phyloP scores from a whole-genome alignment of 345 rosid species.

The Eucalyptus pauciflora region DNA sequence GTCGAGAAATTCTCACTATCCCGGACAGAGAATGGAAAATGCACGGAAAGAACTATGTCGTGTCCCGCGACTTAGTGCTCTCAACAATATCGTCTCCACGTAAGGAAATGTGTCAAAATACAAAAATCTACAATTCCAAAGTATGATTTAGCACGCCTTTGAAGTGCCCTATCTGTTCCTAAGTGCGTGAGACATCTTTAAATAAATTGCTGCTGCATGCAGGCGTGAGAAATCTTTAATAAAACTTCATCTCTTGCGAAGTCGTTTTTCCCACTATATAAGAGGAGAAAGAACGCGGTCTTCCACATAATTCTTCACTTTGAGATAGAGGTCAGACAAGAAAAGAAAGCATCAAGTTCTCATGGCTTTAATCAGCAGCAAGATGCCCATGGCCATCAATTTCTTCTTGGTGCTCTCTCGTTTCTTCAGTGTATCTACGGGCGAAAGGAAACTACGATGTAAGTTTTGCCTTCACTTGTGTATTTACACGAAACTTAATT shows the following conservation, averaged over 20 bases:
- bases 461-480: neutral
- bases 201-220: neutral
- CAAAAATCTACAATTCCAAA: neutral
- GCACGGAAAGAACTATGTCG: neutral
- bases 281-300: neutral
- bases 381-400: neutral
- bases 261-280: neutral
- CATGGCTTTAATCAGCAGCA: constrained; percentile 1
- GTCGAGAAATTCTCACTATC: neutral
- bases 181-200: neutral
- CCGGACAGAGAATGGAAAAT: neutral
- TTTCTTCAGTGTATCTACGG: neutral
- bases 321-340: neutral
- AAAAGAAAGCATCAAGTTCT: neutral
- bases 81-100: neutral
- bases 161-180: neutral
- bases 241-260: neutral
- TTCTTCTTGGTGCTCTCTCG: neutral
- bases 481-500: too few species aligned
- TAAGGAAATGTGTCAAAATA: neutral
- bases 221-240: neutral
- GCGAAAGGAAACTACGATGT: neutral
- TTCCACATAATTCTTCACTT: neutral
- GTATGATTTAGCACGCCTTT: neutral
- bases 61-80: neutral